Evolutionary conservation across 768 basidiomycete species (phyloP).

Genomic region (Boletus bicolor): DNA sequence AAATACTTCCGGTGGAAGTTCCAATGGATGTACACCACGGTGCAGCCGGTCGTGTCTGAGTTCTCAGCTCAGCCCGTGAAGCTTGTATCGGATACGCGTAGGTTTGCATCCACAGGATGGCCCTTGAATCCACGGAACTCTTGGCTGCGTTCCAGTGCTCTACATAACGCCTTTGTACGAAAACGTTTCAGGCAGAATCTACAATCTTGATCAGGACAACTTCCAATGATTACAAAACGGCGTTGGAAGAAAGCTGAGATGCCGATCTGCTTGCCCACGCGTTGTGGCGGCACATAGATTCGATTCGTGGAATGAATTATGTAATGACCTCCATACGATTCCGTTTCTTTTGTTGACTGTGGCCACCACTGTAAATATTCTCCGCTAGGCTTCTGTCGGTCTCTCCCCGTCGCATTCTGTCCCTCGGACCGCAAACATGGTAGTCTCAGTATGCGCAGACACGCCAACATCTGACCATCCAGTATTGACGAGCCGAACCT

Average conservation of each 20-base stretch:
- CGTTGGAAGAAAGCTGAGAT: neutral
- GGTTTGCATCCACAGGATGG: conserved; percentile 1
- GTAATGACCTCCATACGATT: neutral
- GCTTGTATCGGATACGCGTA: neutral
- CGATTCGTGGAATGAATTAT: too few relatives aligned
- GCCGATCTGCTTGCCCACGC: neutral
- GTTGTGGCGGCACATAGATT: too few relatives aligned
- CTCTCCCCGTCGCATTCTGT: neutral
- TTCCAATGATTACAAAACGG: neutral
- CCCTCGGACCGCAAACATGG: neutral
- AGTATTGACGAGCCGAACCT: neutral
- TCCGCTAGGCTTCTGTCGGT: neutral
- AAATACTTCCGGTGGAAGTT: neutral
- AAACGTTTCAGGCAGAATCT: neutral
- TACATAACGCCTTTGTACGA: neutral
- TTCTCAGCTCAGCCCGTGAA: neutral
- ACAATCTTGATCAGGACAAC: neutral
- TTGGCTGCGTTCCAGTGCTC: neutral
- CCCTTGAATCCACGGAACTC: neutral
- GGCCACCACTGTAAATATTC: too few relatives aligned
- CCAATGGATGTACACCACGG: neutral
- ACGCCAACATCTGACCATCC: neutral
- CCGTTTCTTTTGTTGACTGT: too few relatives aligned
- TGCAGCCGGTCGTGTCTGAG: too few relatives aligned
- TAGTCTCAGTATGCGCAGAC: too few relatives aligned